These are phyloP conservation scores for Hypoxylon lenormandii DNA, from an alignment of 495 filamentous ascomycete species.

Conservation along the genomic window DNA sequence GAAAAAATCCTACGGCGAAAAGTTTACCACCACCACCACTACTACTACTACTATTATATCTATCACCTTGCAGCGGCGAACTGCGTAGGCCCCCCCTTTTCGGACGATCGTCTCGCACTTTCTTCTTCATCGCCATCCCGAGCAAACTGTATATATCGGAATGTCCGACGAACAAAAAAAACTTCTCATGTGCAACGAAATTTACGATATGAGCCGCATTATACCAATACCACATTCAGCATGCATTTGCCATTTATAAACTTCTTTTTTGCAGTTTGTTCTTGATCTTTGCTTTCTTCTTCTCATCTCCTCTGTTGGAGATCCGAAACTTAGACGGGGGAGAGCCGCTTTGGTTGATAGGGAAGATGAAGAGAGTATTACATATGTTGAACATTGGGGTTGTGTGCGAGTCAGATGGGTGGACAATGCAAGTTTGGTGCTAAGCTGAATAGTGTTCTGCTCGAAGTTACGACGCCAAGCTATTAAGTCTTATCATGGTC, in stretches of 20 bases:
- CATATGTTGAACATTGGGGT: not conserved
- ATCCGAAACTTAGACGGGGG: conserved; percentile 32
- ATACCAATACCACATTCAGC: conserved; percentile 47
- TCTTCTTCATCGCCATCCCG: conserved; percentile 16
- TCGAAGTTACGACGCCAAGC: conserved; percentile 19
- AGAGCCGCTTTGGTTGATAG: not conserved
- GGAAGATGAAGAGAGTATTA: conserved; percentile 18
- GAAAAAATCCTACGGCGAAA: not conserved
- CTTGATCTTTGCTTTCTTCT: conserved; percentile 1
- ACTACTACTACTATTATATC: too few species aligned
- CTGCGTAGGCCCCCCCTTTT: not conserved
- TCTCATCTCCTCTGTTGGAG: conserved; percentile 22
- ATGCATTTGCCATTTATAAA: conserved; percentile 44
- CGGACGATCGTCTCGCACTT: conserved; percentile 1
- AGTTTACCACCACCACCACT: too few species aligned
- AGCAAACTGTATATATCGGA: conserved; percentile 32
- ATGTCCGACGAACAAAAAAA: conserved; percentile 12
- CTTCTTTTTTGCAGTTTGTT: not conserved
- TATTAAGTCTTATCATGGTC: conserved; percentile 30
- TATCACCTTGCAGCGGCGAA: conserved; percentile 1
- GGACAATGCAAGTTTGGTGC: conserved; percentile 11
- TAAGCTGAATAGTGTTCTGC: conserved; percentile 35
- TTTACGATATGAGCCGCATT: conserved; percentile 50
- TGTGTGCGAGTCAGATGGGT: conserved; percentile 36
- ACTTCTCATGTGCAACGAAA: conserved; percentile 40